These are phyloP conservation scores for Leucosporidium yakuticum DNA, from an alignment of 768 basidiomycete species.

Conservation along the genomic window DNA sequence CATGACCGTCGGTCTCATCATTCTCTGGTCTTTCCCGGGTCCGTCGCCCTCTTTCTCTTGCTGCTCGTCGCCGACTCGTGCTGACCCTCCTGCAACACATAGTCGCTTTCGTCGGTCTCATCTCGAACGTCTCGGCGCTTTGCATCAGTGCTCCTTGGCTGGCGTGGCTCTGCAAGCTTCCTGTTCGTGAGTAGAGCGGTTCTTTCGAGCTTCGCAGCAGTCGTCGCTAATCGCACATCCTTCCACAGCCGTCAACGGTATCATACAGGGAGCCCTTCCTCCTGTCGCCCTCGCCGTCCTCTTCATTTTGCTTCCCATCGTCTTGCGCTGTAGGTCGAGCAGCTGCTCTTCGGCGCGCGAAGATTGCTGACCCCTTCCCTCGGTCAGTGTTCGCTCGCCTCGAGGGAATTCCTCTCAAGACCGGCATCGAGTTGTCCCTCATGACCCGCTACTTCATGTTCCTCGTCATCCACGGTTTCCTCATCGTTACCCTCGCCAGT, in stretches of 20 bases:
- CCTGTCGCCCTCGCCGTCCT: slow-evolving; percentile 80
- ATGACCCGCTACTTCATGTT: slow-evolving; percentile 90
- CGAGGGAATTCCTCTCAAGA: slow-evolving; percentile 82
- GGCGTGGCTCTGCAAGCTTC: slow-evolving; percentile 72
- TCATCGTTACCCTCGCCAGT: slow-evolving; percentile 69
- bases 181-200: slow-evolving; percentile 39
- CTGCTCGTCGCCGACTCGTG: no score
- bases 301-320: slow-evolving; percentile 79
- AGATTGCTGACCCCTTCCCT: background rate
- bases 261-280: slow-evolving; percentile 82
- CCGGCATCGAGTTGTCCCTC: slow-evolving; percentile 75
- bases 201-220: background rate
- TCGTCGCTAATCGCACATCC: no score
- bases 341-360: no score
- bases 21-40: slow-evolving; percentile 84
- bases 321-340: slow-evolving; percentile 58
- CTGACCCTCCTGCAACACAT: background rate
- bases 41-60: slow-evolving; percentile 29
- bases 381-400: slow-evolving; percentile 62
- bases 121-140: slow-evolving; percentile 73
- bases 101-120: slow-evolving; percentile 75
- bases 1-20: slow-evolving; percentile 68
- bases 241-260: slow-evolving; percentile 56
- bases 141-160: slow-evolving; percentile 64
- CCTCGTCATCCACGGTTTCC: slow-evolving; percentile 82